These are phyloP conservation scores for Fraxinus sp. DNA, from an alignment of 305 asterid species.

Conservation along the genomic window DNA sequence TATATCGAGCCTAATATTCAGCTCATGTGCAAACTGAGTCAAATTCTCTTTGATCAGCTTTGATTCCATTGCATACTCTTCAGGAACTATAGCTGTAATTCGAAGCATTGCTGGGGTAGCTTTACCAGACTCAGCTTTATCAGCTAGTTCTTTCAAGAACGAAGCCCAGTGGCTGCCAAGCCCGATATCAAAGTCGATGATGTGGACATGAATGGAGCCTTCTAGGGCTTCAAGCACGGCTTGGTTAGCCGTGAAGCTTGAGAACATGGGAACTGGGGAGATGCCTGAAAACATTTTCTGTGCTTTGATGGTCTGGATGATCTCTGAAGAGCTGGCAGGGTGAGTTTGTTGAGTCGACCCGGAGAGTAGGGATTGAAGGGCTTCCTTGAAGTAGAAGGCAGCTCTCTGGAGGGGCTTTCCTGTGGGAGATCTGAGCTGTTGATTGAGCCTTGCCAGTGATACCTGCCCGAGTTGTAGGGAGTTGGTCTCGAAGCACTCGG, in stretches of 20 bases:
- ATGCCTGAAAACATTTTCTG: slow-evolving; percentile 62
- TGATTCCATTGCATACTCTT: slow-evolving; percentile 61
- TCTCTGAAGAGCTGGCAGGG: slow-evolving; percentile 49
- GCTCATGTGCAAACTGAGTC: slow-evolving; percentile 64
- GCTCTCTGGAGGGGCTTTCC: slow-evolving; percentile 87
- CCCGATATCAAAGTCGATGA: slow-evolving; percentile 85
- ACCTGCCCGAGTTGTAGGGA: slow-evolving; percentile 71
- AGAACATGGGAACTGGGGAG: slow-evolving; percentile 86
- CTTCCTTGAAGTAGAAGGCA: slow-evolving; percentile 93
- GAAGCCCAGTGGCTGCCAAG: slow-evolving; percentile 94
- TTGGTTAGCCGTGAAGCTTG: slow-evolving; percentile 91
- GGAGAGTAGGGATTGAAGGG: slow-evolving; percentile 70
- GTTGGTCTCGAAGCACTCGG: slow-evolving; percentile 83
- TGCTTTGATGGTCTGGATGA: slow-evolving; percentile 71
- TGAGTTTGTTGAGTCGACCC: slow-evolving; percentile 51
- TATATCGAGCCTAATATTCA: slow-evolving; percentile 55
- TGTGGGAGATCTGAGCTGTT: slow-evolving; percentile 54
- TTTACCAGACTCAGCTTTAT: slow-evolving; percentile 49
- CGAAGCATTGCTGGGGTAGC: slow-evolving; percentile 44
- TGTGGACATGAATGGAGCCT: slow-evolving; percentile 63
- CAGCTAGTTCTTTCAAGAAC: slow-evolving; percentile 18
- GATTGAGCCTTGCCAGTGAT: slow-evolving; percentile 78
- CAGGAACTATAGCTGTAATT: slow-evolving; percentile 64
- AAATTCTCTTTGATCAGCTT: slow-evolving; percentile 64
- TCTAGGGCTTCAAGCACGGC: slow-evolving; percentile 86